These are phyloP conservation scores for Candida boidinii DNA, from an alignment of 805 yeast species.

Conservation along the genomic window DNA sequence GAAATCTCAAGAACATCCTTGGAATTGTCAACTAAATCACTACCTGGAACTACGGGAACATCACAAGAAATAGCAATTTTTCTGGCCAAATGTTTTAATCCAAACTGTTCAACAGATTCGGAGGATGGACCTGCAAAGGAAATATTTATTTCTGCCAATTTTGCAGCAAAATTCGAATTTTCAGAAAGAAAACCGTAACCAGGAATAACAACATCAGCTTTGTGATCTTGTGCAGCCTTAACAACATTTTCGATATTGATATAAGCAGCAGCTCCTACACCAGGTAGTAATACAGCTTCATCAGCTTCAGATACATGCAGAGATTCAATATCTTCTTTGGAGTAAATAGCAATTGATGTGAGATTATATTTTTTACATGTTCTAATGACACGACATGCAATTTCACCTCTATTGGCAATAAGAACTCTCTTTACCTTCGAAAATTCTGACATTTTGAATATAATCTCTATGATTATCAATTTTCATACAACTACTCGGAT, in stretches of 20 bases:
- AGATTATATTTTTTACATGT: slow-evolving; percentile 11
- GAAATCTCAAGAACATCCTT: slow-evolving; percentile 10
- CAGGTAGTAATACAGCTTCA: slow-evolving; percentile 14
- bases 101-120: slow-evolving; percentile 17
- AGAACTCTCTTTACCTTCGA: slow-evolving; percentile 11
- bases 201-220: slow-evolving; percentile 30
- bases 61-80: slow-evolving; percentile 13
- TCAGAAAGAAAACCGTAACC: slow-evolving; percentile 33
- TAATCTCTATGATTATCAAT: too few relatives aligned
- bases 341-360: slow-evolving; percentile 15
- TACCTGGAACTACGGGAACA: slow-evolving; percentile 22
- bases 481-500: neutral
- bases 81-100: slow-evolving; percentile 21
- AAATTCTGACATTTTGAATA: too few relatives aligned
- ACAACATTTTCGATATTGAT: slow-evolving; percentile 14
- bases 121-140: slow-evolving; percentile 21
- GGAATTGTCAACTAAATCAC: slow-evolving; percentile 9
- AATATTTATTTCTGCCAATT: slow-evolving; percentile 9
- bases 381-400: slow-evolving; percentile 16
- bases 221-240: slow-evolving; percentile 19
- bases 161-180: slow-evolving; percentile 16
- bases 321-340: slow-evolving; percentile 21
- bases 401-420: slow-evolving; percentile 20
- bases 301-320: slow-evolving; percentile 20
- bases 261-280: slow-evolving; percentile 21